phyloP scores from a whole-genome alignment of 331 rosid genomes.

The Malus hybrid region DNA sequence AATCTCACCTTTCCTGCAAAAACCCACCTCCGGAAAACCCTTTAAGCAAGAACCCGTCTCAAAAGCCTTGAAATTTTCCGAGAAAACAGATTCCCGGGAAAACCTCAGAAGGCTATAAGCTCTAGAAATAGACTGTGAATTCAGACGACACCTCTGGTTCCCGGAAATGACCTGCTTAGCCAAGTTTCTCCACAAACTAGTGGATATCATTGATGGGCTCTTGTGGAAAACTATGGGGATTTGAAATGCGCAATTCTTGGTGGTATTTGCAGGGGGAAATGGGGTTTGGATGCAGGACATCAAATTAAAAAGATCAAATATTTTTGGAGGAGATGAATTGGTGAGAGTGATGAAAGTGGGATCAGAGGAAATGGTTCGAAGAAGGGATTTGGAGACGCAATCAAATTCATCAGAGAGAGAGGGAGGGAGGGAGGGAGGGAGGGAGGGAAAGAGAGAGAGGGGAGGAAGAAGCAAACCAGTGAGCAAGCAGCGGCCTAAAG shows the following conservation, averaged over 20 bases:
- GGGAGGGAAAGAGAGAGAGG: background rate
- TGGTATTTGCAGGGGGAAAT: conserved; percentile 14
- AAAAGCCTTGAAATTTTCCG: conserved; percentile 8
- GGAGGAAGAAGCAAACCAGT: background rate
- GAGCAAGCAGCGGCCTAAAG: conserved; percentile 36
- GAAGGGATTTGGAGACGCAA: conserved; percentile 4
- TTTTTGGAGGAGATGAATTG: background rate
- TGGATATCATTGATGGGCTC: conserved; percentile 30
- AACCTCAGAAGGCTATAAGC: conserved; percentile 20
- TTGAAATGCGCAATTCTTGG: conserved; percentile 7
- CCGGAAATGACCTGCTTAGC: conserved; percentile 39
- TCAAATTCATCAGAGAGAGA: conserved; percentile 9
- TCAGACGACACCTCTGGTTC: conserved; percentile 12
- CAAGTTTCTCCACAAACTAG: conserved; percentile 59
- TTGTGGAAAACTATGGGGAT: conserved; percentile 2
- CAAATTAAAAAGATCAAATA: conserved; percentile 16
- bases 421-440: background rate
- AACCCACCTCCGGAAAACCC: conserved; percentile 13
- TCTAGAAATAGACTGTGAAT: conserved; percentile 16
- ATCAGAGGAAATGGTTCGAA: background rate
- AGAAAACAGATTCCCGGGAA: conserved; percentile 3
- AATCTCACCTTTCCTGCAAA: conserved; percentile 7
- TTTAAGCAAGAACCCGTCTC: conserved; percentile 15
- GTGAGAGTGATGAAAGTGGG: background rate
- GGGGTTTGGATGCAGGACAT: conserved; percentile 41